These are phyloP conservation scores for Lactifluus volemus DNA, from an alignment of 768 basidiomycete genomes.

Conservation along the genomic window DNA sequence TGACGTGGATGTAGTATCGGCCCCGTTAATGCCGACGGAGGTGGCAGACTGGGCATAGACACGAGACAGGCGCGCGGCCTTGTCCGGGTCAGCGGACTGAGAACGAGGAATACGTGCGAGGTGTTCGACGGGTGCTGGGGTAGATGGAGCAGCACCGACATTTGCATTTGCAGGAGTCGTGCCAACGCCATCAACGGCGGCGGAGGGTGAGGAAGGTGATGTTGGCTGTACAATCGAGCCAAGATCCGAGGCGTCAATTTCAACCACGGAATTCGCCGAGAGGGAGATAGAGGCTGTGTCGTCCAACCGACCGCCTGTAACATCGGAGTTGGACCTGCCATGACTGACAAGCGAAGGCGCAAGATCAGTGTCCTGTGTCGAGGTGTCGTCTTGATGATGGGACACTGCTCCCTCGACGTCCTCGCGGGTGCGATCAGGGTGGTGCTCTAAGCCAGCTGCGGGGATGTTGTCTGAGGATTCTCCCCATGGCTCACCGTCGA, in stretches of 20 bases:
- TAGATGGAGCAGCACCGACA: conserved; percentile 18
- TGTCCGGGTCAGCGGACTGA: conserved; percentile 74
- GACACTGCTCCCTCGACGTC: conserved; percentile 24
- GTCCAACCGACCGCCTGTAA: background rate
- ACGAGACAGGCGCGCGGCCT: conserved; percentile 48
- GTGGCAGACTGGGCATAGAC: conserved; percentile 43
- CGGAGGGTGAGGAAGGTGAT: background rate
- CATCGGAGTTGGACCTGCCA: conserved; percentile 4
- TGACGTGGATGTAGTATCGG: conserved; percentile 37
- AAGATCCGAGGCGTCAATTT: conserved; percentile 10
- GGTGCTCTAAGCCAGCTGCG: background rate
- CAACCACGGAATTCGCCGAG: conserved; percentile 15
- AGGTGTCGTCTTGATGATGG: conserved; percentile 6
- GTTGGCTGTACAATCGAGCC: conserved; percentile 5
- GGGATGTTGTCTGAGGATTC: background rate
- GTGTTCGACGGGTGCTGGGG: conserved; percentile 22
- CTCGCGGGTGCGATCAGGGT: conserved; percentile 16
- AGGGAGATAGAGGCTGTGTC: conserved; percentile 20
- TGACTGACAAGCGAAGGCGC: conserved; percentile 16
- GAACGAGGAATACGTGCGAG: conserved; percentile 57
- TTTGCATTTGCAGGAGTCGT: background rate
- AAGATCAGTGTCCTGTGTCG: conserved; percentile 2
- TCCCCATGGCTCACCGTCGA: conserved; percentile 10
- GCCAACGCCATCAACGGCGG: background rate
- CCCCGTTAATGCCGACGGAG: conserved; percentile 13